Evolutionary conservation across 2,329 filamentous ascomycete genomes (phyloP).

Genomic region (Leptographium radiaticola): DNA sequence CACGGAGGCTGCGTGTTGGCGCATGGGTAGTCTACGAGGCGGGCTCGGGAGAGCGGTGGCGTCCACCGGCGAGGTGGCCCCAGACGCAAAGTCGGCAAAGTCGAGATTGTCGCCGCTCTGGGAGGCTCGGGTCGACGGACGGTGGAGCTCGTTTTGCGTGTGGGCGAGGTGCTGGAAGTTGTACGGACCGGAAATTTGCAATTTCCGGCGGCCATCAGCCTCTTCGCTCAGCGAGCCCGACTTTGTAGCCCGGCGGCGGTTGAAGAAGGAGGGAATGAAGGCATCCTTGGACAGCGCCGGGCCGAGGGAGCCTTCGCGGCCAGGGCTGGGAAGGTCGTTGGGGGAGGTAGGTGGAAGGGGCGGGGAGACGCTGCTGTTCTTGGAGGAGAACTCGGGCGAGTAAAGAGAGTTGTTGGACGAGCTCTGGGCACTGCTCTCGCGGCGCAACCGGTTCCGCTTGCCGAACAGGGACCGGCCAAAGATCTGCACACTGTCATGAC

Average conservation of each 20-base stretch:
- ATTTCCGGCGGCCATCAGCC: slow-evolving; percentile 22
- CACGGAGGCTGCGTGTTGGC: slow-evolving; percentile 16
- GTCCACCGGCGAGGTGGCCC: slow-evolving; percentile 19
- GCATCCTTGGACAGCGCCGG: slow-evolving; percentile 19
- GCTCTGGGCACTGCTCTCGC: slow-evolving; percentile 35
- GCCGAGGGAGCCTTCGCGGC: not conserved
- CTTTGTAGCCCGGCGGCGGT: slow-evolving; percentile 30
- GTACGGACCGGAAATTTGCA: slow-evolving; percentile 49
- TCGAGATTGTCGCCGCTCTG: slow-evolving; percentile 26
- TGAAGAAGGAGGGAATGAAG: slow-evolving; percentile 37
- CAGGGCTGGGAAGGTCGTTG: slow-evolving; percentile 14
- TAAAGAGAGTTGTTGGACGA: slow-evolving; percentile 35
- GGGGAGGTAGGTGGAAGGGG: slow-evolving; percentile 14
- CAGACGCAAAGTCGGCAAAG: slow-evolving; percentile 36
- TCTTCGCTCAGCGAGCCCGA: slow-evolving; percentile 17
- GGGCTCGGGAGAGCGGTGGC: not conserved
- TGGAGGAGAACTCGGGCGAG: slow-evolving; percentile 26
- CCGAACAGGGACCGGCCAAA: slow-evolving; percentile 48
- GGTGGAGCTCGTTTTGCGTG: slow-evolving; percentile 33
- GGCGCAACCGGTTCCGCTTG: slow-evolving; percentile 36
- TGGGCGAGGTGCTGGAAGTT: slow-evolving; percentile 56
- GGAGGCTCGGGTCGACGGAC: slow-evolving; percentile 24
- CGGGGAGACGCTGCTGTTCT: slow-evolving; percentile 1
- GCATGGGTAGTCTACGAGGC: slow-evolving; percentile 15
- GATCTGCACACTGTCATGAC: slow-evolving; percentile 45